A percentile compares a stretch with the other conserved stretches of the same genome.
Conservation (phyloP, 768 basidiomycete species). For the Boletus tomentosulus region DNA sequence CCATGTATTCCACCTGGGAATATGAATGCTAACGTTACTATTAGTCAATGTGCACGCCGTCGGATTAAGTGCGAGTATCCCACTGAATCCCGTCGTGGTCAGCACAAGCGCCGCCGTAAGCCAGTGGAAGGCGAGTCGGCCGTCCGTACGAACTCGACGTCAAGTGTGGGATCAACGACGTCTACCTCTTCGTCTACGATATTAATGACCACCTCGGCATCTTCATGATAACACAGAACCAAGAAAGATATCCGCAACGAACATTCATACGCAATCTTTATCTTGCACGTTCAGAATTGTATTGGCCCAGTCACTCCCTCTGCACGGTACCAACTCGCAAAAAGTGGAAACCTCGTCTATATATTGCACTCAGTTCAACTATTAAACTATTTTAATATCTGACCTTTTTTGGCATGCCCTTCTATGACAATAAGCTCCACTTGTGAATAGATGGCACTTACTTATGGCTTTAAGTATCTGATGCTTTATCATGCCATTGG, state of each 20-base stretch:
- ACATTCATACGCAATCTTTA: conserved; percentile 2
- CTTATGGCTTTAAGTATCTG: conserved; percentile 13
- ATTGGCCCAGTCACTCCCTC: neutral
- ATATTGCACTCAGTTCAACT: conserved; percentile 10
- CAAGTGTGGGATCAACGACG: conserved; percentile 14
- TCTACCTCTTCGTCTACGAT: conserved; percentile 15
- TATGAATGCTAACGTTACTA: conserved; percentile 16
- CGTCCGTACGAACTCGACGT: conserved; percentile 19
- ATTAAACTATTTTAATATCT: conserved; percentile 24
- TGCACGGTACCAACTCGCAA: conserved; percentile 10
- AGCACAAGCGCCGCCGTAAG: conserved; percentile 39
- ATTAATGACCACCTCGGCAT: conserved; percentile 17
- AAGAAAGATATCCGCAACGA: conserved; percentile 3
- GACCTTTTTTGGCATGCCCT: conserved; percentile 9
- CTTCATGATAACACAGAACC: conserved; percentile 13
- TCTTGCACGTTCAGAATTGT: conserved; percentile 7
- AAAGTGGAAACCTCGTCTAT: conserved; percentile 20
- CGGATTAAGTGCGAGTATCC: conserved; percentile 45
- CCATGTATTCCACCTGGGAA: conserved; percentile 1
- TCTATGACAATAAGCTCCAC: conserved; percentile 8
- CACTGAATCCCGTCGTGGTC: conserved; percentile 46
- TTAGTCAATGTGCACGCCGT: conserved; percentile 46
- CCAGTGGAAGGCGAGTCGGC: conserved; percentile 23
- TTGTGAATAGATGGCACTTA: conserved; percentile 14
- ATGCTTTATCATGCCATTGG: conserved; percentile 8